Evolutionary conservation across 2,329 filamentous ascomycete genomes (phyloP), one percentile per base, ranked within the genome.

Genomic region (Colletotrichum liaoningense): DNA sequence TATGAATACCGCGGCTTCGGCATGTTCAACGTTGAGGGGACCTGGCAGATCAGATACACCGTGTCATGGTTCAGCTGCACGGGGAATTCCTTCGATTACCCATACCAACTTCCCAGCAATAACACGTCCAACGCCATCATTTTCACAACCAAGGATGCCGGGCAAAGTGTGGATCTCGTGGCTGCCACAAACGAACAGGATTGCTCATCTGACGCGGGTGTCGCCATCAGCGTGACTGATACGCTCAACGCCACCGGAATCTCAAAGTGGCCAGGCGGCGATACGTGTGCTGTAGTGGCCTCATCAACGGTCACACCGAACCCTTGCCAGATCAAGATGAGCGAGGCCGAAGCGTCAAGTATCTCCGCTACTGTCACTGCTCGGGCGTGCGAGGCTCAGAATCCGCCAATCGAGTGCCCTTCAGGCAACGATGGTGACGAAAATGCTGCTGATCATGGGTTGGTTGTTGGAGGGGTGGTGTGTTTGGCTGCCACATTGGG

Each of bases 291-390:
- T 7, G 62, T 68, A 24, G 14, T 69, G 22, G 56, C 66, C 22
- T 42, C 59, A 38, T 65, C 73, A 12, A 73, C 69, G 2, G 62
- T 67, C 19, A 63, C 72, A 11, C 55, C 72, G 65, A 76, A 75
- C 67, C 75, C 76, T 24, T 77, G 77, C 46, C 28, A 62, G 28
- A 69, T 76, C n/a, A 74, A 68, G 49, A 71, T 77, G 58, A 73
- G 75, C 64, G 46, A 70, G 35, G 56, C 75, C 26, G 69, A 57
- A 22, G 74, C 69, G n/a, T 68, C 73, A n/a, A 77, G 76, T 46
- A 77, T 77, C 28, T 56, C 64, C 9, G 71, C 76, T 7, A 24
- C 19, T 3, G 26, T 71, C 4, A 60, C 62, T 54, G 52, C 67
- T 38, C 28, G n/a, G 46, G 58, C 46, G 38, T 75, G 76, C 62